A percentile compares a stretch with the other conserved stretches of the same genome.
These are phyloP conservation scores for Cucurbita pepo DNA, from an alignment of 306 rosid species.

Conservation along the genomic window DNA sequence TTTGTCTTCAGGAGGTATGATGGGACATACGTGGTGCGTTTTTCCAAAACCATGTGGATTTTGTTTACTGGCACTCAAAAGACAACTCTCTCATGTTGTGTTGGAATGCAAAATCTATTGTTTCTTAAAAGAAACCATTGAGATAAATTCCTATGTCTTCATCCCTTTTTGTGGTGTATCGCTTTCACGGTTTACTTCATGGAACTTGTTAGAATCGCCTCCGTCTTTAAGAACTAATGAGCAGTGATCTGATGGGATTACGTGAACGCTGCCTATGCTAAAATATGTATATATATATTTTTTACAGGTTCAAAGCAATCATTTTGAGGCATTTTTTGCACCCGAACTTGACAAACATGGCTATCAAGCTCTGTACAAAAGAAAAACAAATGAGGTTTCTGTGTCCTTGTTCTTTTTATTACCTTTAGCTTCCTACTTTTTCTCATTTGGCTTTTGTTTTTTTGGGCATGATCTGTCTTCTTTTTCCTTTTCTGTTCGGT, in stretches of 20 bases:
- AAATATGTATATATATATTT: neutral
- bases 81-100: neutral
- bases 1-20: constrained; percentile 95
- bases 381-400: constrained; percentile 75
- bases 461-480: neutral
- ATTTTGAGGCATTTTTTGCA: constrained; percentile 70
- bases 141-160: neutral
- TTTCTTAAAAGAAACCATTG: neutral
- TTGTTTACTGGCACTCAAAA: neutral
- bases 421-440: neutral
- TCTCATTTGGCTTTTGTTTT: neutral
- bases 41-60: neutral
- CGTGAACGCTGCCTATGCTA: neutral
- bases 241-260: neutral
- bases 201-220: neutral
- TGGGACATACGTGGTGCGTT: neutral
- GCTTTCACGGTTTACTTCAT: neutral
- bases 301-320: constrained; percentile 82
- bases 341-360: constrained; percentile 95
- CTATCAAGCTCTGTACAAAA: constrained; percentile 69
- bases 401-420: neutral
- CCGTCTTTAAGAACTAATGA: neutral
- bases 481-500: neutral
- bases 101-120: neutral
- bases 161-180: neutral